Base-by-base conservation (phyloP, 2,329 filamentous ascomycete genomes). In the Arachnomyces sp. region DNA sequence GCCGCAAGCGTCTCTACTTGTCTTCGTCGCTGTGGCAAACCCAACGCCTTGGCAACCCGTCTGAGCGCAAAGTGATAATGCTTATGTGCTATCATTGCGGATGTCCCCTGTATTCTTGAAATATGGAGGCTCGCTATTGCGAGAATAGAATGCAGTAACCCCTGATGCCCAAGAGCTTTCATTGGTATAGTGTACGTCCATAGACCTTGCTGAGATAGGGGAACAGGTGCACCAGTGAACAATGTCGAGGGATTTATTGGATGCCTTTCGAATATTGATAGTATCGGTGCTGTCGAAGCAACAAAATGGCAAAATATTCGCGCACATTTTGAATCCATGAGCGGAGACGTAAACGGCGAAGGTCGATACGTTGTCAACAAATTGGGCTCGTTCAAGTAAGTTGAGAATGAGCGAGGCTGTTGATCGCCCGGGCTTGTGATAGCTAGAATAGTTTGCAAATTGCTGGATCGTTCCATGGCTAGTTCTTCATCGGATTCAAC, bases 281-380 rank as follows among this genome's bases (percentile, higher is more conserved):
- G 77, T 49, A 78, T 84, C 1, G 88, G 86, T 0, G 84, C 89
- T 2, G 88, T 94, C 5, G 92, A 83, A 50, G 87, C 84, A 34
- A 96, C 80, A 59, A 95, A 96, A 62, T 96, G 88, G 60, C 83
- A 83, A 59, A 96, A 96, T 5, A 95, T 80, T 21, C 82, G 76
- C 11, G 86, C 82, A 8, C 86, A 90, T 47, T 83, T 81, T 2
- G 79, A 75, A 48, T 95, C 87, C 50, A 81, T 85, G 18, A 95
- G 67, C 25, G 92, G 89, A 30, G 82, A 82, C 25, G 77, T 77
- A 15, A 73, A 65, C 3, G 78, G 73, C 1, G 78, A 77, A 4
- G 83, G 82, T 31, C 73, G 71, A 51, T 89, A 88, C 2, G 75
- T 78, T 11, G 78, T 72, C 34, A 88, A 68, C 7, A 70, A 52